Evolutionary conservation across 768 basidiomycete species (phyloP).

Genomic region (Hysterangium stoloniferum): DNA sequence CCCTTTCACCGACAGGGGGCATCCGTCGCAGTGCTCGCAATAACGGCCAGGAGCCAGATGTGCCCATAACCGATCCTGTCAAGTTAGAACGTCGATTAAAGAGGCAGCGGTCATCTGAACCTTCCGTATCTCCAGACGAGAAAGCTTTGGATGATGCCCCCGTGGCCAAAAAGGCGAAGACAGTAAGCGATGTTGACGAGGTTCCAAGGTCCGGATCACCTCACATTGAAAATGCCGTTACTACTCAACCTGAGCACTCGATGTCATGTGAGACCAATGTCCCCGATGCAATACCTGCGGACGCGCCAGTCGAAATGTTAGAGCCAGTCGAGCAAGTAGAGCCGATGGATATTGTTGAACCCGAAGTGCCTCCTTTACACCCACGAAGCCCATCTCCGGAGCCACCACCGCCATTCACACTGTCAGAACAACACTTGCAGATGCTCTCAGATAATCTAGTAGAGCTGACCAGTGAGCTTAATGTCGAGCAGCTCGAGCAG

Average conservation of each 20-base stretch:
- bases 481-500: constrained; percentile 89
- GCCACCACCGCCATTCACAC: constrained; percentile 56
- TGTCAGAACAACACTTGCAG: constrained; percentile 44
- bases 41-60: constrained; percentile 65
- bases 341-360: constrained; percentile 34
- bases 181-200: constrained; percentile 8
- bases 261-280: too few species aligned
- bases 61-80: constrained; percentile 66
- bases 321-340: constrained; percentile 48
- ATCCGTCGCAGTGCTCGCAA: constrained; percentile 60
- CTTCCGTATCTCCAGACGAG: constrained; percentile 47
- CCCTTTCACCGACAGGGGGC: constrained; percentile 18
- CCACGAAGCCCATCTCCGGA: constrained; percentile 51
- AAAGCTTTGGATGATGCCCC: constrained; percentile 30
- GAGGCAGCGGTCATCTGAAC: constrained; percentile 54
- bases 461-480: constrained; percentile 50
- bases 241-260: not conserved
- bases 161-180: constrained; percentile 50
- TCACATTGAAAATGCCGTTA: too few species aligned
- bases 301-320: too few species aligned
- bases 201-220: not conserved
- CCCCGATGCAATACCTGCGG: too few species aligned
- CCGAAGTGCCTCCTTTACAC: constrained; percentile 28
- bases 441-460: constrained; percentile 44
- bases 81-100: constrained; percentile 70